Conservation (phyloP, 2,329 filamentous ascomycete species). For the Hortaea sp. region DNA sequence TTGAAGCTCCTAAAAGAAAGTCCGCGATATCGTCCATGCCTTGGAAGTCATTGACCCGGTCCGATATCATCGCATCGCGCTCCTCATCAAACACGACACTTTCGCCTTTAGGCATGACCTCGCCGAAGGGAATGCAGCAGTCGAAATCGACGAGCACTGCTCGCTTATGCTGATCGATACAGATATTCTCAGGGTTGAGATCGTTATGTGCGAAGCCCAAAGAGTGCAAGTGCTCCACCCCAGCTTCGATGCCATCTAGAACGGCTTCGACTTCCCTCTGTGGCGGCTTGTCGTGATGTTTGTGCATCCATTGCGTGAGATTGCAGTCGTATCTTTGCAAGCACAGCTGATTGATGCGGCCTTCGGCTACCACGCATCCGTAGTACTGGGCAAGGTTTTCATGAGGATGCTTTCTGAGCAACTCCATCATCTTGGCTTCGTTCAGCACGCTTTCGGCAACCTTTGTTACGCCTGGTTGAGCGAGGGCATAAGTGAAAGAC, state of each 20-base stretch:
- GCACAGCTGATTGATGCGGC: background rate
- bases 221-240: slow-evolving; percentile 28
- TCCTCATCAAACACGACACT: too few relatives aligned
- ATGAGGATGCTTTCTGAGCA: too few relatives aligned
- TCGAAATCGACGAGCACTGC: slow-evolving; percentile 30
- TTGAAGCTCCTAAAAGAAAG: too few relatives aligned
- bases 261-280: too few relatives aligned
- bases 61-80: background rate
- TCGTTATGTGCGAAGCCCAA: slow-evolving; percentile 27
- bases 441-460: too few relatives aligned
- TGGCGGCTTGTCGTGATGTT: slow-evolving; percentile 9
- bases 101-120: slow-evolving; percentile 1
- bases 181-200: slow-evolving; percentile 27
- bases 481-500: too few relatives aligned
- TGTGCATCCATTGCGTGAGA: slow-evolving; percentile 13
- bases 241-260: slow-evolving; percentile 2
- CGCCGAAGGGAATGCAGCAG: slow-evolving; percentile 23
- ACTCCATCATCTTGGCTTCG: too few relatives aligned
- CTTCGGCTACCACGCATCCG: too few relatives aligned
- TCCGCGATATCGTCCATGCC: background rate
- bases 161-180: slow-evolving; percentile 21
- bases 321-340: slow-evolving; percentile 19
- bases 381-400: too few relatives aligned
- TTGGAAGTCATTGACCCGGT: background rate
- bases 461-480: too few relatives aligned